Percentiles rank a stretch among this genome's conserved stretches.
Evolutionary conservation across 768 basidiomycete species (phyloP).

Genomic region (Leccinum longicurvipes): DNA sequence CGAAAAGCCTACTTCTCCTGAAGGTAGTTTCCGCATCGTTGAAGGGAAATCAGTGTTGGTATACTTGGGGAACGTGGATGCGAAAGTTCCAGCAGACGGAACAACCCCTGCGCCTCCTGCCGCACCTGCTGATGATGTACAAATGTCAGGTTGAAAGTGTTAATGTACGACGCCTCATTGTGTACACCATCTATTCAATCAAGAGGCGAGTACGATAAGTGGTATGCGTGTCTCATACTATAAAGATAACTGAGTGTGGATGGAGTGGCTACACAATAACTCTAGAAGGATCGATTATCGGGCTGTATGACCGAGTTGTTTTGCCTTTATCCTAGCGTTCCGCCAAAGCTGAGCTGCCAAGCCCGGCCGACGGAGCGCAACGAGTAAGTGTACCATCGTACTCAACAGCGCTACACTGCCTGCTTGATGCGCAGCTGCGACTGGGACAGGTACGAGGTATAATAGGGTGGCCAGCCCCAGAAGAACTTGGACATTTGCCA

Average conservation of each 20-base stretch:
- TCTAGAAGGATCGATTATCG: constrained; percentile 7
- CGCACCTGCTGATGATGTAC: constrained; percentile 64
- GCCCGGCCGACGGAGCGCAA: constrained; percentile 69
- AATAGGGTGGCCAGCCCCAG: constrained; percentile 78
- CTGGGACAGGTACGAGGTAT: constrained; percentile 87
- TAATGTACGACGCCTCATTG: constrained; percentile 15
- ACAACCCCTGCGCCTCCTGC: constrained; percentile 37
- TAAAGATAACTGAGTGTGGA: constrained; percentile 27
- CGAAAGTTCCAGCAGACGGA: constrained; percentile 53
- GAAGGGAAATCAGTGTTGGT: constrained; percentile 76
- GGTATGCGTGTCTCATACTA: background rate
- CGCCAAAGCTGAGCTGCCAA: constrained; percentile 63
- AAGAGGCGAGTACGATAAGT: background rate
- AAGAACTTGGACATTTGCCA: constrained; percentile 81
- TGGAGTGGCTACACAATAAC: constrained; percentile 11
- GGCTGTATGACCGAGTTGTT: constrained; percentile 8
- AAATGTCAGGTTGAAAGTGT: constrained; percentile 66
- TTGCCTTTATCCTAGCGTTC: constrained; percentile 26
- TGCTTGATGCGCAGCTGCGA: constrained; percentile 94
- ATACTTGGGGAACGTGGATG: constrained; percentile 76
- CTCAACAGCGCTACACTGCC: constrained; percentile 89
- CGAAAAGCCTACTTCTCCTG: constrained; percentile 50
- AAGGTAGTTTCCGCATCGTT: constrained; percentile 77
- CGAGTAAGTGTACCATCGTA: constrained; percentile 72
- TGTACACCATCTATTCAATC: constrained; percentile 9